Conservation (phyloP, 2,329 filamentous ascomycete species). For the Plenodomus biglobosus region DNA sequence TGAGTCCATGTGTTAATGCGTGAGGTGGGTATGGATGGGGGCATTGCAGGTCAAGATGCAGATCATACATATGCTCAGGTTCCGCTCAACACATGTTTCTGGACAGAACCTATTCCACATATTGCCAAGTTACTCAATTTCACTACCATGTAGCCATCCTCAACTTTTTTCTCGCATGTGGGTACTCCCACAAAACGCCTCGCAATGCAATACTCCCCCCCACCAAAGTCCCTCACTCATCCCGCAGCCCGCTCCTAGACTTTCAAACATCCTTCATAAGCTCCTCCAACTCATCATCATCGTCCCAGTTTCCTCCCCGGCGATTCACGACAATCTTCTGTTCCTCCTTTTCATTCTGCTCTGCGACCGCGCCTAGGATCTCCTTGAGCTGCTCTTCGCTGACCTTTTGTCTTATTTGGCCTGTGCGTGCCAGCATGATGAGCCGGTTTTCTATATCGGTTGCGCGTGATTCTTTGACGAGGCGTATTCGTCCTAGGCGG, state of each 20-base stretch:
- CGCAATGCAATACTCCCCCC: constrained; percentile 11
- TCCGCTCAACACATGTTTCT: too few relatives aligned
- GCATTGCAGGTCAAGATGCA: too few relatives aligned
- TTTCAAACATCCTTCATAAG: constrained; percentile 43
- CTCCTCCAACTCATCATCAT: constrained; percentile 73
- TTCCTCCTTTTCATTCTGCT: constrained; percentile 64
- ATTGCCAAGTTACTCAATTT: too few relatives aligned
- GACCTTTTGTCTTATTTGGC: constrained; percentile 84
- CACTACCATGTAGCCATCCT: not conserved
- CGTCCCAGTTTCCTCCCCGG: constrained; percentile 75
- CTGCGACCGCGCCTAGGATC: constrained; percentile 79
- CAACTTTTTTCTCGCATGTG: not conserved
- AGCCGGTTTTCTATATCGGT: constrained; percentile 88
- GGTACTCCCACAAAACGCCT: constrained; percentile 5
- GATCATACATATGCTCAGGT: too few relatives aligned
- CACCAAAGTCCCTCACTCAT: not conserved
- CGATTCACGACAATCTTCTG: constrained; percentile 81
- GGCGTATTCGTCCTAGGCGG: constrained; percentile 86
- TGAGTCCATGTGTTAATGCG: too few relatives aligned
- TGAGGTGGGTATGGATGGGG: too few relatives aligned
- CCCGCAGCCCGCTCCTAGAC: too few relatives aligned
- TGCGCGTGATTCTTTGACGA: constrained; percentile 92
- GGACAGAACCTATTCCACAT: too few relatives aligned
- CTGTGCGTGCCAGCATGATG: constrained; percentile 84
- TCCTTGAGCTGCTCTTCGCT: constrained; percentile 94